phyloP scores from a whole-genome alignment of 306 rosid species.

The Vigna unguiculata region DNA sequence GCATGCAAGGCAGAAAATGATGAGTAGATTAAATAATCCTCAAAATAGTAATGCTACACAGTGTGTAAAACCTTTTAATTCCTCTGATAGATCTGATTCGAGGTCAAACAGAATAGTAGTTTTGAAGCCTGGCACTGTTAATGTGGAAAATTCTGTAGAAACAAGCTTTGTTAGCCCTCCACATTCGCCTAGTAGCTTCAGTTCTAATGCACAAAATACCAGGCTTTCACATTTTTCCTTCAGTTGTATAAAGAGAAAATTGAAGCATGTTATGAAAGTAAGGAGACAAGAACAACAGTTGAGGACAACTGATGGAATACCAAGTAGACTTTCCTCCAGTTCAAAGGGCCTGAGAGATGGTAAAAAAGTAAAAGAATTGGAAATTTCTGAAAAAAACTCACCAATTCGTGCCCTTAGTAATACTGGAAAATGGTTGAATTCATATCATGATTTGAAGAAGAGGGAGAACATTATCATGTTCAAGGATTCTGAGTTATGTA shows the following conservation, averaged over 20 bases:
- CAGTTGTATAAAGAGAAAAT: constrained; percentile 59
- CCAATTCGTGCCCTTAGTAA: constrained; percentile 3
- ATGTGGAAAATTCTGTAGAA: constrained; percentile 13
- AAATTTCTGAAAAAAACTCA: constrained; percentile 46
- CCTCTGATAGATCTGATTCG: constrained; percentile 41
- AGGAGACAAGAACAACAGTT: constrained; percentile 56
- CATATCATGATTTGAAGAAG: constrained; percentile 44
- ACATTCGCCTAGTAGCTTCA: constrained; percentile 45
- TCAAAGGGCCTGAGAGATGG: constrained; percentile 46
- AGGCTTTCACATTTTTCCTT: constrained; percentile 51
- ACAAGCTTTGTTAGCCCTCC: constrained; percentile 33
- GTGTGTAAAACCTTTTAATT: constrained; percentile 43
- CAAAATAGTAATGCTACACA: constrained; percentile 45
- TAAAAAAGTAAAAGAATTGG: constrained; percentile 43
- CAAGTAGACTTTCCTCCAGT: constrained; percentile 31
- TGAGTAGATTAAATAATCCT: constrained; percentile 43
- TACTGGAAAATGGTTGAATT: constrained; percentile 33
- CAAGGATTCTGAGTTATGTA: constrained; percentile 48
- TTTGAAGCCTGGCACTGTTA: constrained; percentile 53
- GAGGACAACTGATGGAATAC: constrained; percentile 34
- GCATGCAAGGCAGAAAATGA: constrained; percentile 38
- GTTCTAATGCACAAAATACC: constrained; percentile 39
- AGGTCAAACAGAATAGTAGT: constrained; percentile 56
- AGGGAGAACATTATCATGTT: constrained; percentile 41
- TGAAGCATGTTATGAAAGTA: constrained; percentile 57